A percentile compares a stretch with the other conserved stretches of the same genome.
Evolutionary conservation across 305 asterid genomes (phyloP).

Genomic region (Plantago lanceolata): DNA sequence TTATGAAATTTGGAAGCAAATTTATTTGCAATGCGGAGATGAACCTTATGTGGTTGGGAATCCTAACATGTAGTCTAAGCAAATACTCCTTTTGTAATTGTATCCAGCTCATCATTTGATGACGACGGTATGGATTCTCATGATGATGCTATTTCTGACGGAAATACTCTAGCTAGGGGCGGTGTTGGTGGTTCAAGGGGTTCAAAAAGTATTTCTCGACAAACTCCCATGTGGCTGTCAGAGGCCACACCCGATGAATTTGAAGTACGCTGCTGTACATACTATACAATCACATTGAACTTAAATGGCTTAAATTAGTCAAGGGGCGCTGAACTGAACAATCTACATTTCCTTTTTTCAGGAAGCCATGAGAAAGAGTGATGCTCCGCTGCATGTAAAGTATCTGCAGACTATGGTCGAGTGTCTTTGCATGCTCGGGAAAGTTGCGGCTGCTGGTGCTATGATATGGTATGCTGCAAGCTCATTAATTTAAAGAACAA

Average conservation of each 20-base stretch:
- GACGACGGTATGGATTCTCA: slow-evolving; percentile 61
- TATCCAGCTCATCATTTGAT: slow-evolving; percentile 61
- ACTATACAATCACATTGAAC: slow-evolving; percentile 26
- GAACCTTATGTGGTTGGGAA: slow-evolving; percentile 12
- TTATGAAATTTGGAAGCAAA: slow-evolving; percentile 18
- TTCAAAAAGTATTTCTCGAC: slow-evolving; percentile 49
- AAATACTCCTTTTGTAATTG: slow-evolving; percentile 30
- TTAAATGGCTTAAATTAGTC: slow-evolving; percentile 27
- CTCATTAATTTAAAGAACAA: slow-evolving; percentile 10
- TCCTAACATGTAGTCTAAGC: slow-evolving; percentile 21
- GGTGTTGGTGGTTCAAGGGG: slow-evolving; percentile 55
- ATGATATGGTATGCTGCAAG: slow-evolving; percentile 70
- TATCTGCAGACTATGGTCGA: slow-evolving; percentile 95
- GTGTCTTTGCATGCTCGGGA: slow-evolving; percentile 96
- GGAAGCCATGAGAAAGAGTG: slow-evolving; percentile 93
- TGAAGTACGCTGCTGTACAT: slow-evolving; percentile 63
- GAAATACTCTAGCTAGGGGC: slow-evolving; percentile 47
- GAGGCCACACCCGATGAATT: slow-evolving; percentile 97
- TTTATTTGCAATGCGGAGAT: slow-evolving; percentile 20
- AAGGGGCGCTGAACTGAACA: slow-evolving; percentile 25
- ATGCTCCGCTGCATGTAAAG: slow-evolving; percentile 78
- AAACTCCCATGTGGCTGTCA: slow-evolving; percentile 81
- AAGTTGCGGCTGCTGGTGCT: slow-evolving; percentile 99
- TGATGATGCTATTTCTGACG: slow-evolving; percentile 61
- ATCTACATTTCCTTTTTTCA: slow-evolving; percentile 37